These are phyloP conservation scores for Arthrobotrys conoides DNA, from an alignment of 2,329 filamentous ascomycete species.

Conservation along the genomic window DNA sequence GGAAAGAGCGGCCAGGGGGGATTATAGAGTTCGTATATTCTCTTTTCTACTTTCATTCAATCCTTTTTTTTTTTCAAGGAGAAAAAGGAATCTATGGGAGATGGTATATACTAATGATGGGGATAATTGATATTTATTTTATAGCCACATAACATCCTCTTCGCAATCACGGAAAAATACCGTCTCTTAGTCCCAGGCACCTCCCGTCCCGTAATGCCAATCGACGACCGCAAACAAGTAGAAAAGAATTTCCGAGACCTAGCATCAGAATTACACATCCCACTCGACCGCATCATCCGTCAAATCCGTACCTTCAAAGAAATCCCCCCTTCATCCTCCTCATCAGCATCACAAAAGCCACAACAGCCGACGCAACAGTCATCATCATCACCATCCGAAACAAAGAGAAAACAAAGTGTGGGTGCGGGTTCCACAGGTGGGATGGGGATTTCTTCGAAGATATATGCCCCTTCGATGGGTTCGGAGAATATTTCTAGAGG, in stretches of 20 bases:
- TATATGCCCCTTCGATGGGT: background rate
- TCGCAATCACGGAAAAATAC: conserved; percentile 46
- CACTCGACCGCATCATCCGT: conserved; percentile 41
- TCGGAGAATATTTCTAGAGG: background rate
- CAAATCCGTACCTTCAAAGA: conserved; percentile 24
- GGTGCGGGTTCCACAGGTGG: background rate
- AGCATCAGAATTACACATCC: conserved; percentile 41
- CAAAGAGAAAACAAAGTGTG: background rate
- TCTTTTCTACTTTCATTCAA: no score
- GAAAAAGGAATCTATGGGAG: no score
- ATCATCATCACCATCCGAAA: background rate
- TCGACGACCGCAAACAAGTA: conserved; percentile 36
- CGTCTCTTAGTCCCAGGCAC: conserved; percentile 44
- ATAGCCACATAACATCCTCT: conserved; percentile 35
- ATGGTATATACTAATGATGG: no score
- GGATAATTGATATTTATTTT: background rate
- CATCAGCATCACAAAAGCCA: conserved; percentile 2
- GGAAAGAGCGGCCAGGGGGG: conserved; percentile 16
- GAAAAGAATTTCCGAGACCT: conserved; percentile 51
- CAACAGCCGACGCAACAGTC: background rate
- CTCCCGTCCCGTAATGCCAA: conserved; percentile 50
- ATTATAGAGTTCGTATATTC: conserved; percentile 21
- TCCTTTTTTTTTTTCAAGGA: no score
- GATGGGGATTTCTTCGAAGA: background rate
- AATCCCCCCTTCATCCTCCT: background rate